A percentile compares a stretch with the other conserved stretches of the same genome.
Conservation (phyloP, 345 rosid species). For the Schrenkiella parvula region DNA sequence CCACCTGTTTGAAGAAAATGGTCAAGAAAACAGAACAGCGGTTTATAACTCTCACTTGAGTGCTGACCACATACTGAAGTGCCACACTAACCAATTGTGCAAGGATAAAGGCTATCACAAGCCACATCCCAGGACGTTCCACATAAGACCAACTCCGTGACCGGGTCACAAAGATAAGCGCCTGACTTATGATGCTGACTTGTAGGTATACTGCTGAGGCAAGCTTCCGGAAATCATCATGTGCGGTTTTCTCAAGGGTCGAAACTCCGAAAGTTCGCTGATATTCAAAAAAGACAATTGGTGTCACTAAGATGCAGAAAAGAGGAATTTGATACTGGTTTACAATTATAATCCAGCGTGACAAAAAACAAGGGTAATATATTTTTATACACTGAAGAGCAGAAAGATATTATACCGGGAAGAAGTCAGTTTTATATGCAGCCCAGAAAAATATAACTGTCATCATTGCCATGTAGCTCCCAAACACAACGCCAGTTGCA, state of each 20-base stretch:
- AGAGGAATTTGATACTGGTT: not conserved
- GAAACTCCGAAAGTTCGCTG: slow-evolving; percentile 82
- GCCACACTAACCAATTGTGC: slow-evolving; percentile 83
- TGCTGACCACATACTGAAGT: not conserved
- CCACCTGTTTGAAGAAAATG: slow-evolving; percentile 50
- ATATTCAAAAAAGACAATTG: slow-evolving; percentile 15
- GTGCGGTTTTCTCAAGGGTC: slow-evolving; percentile 83
- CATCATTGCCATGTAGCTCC: slow-evolving; percentile 97
- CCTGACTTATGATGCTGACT: slow-evolving; percentile 97
- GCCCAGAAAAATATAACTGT: slow-evolving; percentile 98
- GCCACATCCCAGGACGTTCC: slow-evolving; percentile 89
- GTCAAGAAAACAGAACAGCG: not conserved
- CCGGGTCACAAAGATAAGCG: slow-evolving; percentile 92
- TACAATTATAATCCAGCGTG: too few relatives aligned
- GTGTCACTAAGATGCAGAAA: not conserved
- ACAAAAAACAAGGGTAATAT: too few relatives aligned
- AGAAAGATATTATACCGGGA: slow-evolving; percentile 53
- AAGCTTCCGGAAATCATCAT: slow-evolving; percentile 86
- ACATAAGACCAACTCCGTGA: slow-evolving; percentile 93
- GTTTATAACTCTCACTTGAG: not conserved
- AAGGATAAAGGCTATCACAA: slow-evolving; percentile 65
- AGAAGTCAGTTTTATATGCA: slow-evolving; percentile 89
- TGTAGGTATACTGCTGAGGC: slow-evolving; percentile 96
- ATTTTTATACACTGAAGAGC: too few relatives aligned
- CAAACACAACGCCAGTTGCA: slow-evolving; percentile 85